Evolutionary conservation across 116 monocot genomes (phyloP).

Genomic region (Iris pallida): DNA sequence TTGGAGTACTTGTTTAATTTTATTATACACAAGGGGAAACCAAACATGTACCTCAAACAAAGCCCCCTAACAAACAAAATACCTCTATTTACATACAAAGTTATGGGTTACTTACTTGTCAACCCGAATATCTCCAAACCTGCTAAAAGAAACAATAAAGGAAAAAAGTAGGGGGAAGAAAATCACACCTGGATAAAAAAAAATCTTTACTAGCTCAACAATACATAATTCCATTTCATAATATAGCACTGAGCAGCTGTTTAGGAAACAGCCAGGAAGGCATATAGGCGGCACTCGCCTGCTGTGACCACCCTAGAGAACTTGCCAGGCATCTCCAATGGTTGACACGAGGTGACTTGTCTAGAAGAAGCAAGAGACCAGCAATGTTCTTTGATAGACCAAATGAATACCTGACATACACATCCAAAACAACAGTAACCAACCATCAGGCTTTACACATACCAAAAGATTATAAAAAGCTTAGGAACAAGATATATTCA

Average conservation of each 20-base stretch:
- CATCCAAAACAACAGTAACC: background rate
- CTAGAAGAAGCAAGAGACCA: too few species aligned
- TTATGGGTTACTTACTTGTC: too few species aligned
- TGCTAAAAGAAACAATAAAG: background rate
- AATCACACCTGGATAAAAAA: constrained; percentile 9
- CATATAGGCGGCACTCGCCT: constrained; percentile 9
- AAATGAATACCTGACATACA: constrained; percentile 50
- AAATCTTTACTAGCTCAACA: background rate
- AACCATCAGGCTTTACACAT: background rate
- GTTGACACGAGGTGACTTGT: too few species aligned
- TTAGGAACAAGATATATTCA: background rate
- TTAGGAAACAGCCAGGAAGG: too few species aligned
- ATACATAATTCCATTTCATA: background rate
- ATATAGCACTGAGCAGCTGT: constrained; percentile 6
- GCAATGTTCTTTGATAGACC: too few species aligned
- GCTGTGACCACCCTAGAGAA: too few species aligned
- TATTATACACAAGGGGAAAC: background rate
- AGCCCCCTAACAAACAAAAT: background rate
- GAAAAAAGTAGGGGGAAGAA: background rate
- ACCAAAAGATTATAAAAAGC: background rate
- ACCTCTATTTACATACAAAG: background rate
- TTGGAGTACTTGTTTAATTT: background rate
- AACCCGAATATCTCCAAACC: background rate
- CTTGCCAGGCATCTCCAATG: too few species aligned
- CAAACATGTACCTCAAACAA: constrained; percentile 3